Base-by-base conservation (phyloP, 148 eudicot species). In the Vaccinium macrocarpon region DNA sequence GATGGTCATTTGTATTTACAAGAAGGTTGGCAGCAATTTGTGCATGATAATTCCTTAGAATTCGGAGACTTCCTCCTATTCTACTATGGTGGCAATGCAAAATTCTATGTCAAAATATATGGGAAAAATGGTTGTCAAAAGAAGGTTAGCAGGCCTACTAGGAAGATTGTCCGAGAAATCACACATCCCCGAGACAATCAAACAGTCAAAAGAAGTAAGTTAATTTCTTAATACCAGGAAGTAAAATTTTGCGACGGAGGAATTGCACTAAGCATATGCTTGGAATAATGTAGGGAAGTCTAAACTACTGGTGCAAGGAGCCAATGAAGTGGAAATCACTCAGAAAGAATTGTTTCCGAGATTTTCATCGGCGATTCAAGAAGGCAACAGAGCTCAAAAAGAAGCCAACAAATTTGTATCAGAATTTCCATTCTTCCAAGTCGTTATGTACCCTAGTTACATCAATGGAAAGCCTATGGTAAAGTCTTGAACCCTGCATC, bases 31-130 rank as follows among this genome's bases (percentile, higher is more conserved):
- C 46, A 42, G 6, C 46, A 42, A 42, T 42, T 42, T 42, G 46
- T 42, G 46, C 46, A 42, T 42, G 46, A 42, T 21, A 77, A 78
- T 84, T 77, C 76, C 32, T 62, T 84, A 77, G 82, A 84, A 66
- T 25, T 57, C 12, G 85, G 85, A 25, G 76, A 62, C 81, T 84
- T 84, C 5, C 78, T 84, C n/a, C 52, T 84, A 5, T 84, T 84
- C 59, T 62, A 25, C 50, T 84, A 84, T 78, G 76, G 57, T 16
- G 55, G 82, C 15, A 66, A 57, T 18, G 8, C 61, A 77, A 32
- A 25, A 18, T 84, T 84, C 66, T 55, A 16, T 64, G 82, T 84
- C 23, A 42, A 42, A 42, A 42, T 42, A 0, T 42, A 42, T 5
- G 46, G 46, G 46, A 42, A 42, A 42, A 42, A 84, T 51, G 85